These are phyloP conservation scores for Penicillium italicum DNA, from an alignment of 2,329 filamentous ascomycete species.

Conservation along the genomic window DNA sequence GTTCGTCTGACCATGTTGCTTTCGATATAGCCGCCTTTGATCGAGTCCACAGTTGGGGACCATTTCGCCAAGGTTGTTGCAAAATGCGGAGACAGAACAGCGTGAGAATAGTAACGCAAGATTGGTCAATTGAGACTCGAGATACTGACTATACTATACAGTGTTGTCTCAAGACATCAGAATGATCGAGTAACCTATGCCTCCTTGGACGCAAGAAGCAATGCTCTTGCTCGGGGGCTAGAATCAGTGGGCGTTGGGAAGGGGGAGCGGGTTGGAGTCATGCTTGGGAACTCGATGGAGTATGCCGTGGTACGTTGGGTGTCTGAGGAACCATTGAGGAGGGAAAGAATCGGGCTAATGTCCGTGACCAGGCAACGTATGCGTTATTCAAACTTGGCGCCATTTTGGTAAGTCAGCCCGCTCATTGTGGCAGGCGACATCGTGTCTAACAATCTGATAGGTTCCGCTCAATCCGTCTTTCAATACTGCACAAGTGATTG, in stretches of 20 bases:
- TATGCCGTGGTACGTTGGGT: constrained; percentile 63
- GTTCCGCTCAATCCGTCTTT: constrained; percentile 92
- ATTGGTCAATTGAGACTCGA: neutral
- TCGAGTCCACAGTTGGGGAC: constrained; percentile 47
- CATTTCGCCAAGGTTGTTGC: constrained; percentile 46
- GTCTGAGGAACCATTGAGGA: too few relatives aligned
- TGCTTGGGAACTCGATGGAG: constrained; percentile 78
- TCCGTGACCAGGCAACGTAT: constrained; percentile 58
- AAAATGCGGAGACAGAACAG: constrained; percentile 46
- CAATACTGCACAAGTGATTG: constrained; percentile 70
- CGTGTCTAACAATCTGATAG: constrained; percentile 33
- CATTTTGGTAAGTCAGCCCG: constrained; percentile 58
- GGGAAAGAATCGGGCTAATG: constrained; percentile 7
- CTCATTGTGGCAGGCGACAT: neutral
- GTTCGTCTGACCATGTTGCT: neutral
- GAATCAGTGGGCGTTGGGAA: constrained; percentile 68
- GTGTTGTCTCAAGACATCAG: constrained; percentile 61
- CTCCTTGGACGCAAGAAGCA: constrained; percentile 70
- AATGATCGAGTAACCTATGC: constrained; percentile 66
- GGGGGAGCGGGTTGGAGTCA: constrained; percentile 80
- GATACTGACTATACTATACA: constrained; percentile 21
- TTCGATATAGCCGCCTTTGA: constrained; percentile 40
- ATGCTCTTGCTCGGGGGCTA: constrained; percentile 69
- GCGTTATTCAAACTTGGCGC: constrained; percentile 93
- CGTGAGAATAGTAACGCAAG: constrained; percentile 43